A percentile compares a stretch with the other conserved stretches of the same genome.
Conservation (phyloP, 371 early-diverging fungal genomes). For the Mortierella sp. region DNA sequence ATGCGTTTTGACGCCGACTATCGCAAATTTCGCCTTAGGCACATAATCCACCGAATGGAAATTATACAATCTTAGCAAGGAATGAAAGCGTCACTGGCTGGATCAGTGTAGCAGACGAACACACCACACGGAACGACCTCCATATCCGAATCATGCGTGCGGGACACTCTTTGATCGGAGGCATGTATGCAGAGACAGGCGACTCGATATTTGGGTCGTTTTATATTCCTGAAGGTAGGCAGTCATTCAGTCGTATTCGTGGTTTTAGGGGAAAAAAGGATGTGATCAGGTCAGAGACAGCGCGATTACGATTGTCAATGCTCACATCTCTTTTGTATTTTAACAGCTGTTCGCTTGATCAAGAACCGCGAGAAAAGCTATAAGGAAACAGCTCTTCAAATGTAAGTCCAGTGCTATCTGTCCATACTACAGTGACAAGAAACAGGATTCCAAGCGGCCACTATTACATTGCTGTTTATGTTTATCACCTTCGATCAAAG, state of each 20-base stretch:
- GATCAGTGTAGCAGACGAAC: slow-evolving; percentile 74
- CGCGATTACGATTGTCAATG: too few relatives aligned
- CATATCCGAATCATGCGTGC: slow-evolving; percentile 76
- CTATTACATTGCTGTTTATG: too few relatives aligned
- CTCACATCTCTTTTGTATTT: background rate
- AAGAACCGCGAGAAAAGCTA: slow-evolving; percentile 44
- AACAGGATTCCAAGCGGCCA: too few relatives aligned
- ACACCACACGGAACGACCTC: slow-evolving; percentile 47
- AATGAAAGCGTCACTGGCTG: slow-evolving; percentile 80
- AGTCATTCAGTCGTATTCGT: background rate
- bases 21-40: slow-evolving; percentile 18
- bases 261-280: background rate
- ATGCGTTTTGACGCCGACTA: background rate
- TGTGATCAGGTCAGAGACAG: too few relatives aligned
- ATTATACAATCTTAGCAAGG: slow-evolving; percentile 65
- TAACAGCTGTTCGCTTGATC: slow-evolving; percentile 60
- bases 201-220: slow-evolving; percentile 82
- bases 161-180: slow-evolving; percentile 88
- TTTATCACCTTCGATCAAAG: too few relatives aligned
- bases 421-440: too few relatives aligned
- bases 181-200: slow-evolving; percentile 64
- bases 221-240: slow-evolving; percentile 77
- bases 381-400: slow-evolving; percentile 44
- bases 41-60: slow-evolving; percentile 35
- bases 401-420: slow-evolving; percentile 35